Base-by-base conservation (phyloP, 73 alveolate species). In the Paramecium sexaurelia region DNA sequence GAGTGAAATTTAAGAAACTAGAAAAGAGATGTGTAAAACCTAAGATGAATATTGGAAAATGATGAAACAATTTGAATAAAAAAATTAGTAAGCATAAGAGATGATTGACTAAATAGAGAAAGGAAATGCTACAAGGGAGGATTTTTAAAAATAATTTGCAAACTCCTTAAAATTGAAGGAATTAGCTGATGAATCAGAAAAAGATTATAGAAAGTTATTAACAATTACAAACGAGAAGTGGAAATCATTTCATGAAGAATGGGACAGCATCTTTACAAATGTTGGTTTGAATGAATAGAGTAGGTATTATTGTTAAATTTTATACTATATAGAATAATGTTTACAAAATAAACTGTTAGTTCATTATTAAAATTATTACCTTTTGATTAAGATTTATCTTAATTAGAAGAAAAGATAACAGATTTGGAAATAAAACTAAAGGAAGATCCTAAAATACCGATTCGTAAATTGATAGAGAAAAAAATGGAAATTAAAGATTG, bases 21-120 rank as follows among this genome's bases (percentile, higher is more conserved):
- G 90, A 78, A 40, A 39, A 41, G 68, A 22, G 7, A 40, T 78
- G 75, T 41, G 73, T n/a, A 78, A 37, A 24, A 17, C 61, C 22
- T 78, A 78, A 33, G 90, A 78, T 20, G 90, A 78, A 78, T 78
- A 78, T 78, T 78, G 90, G 90, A 78, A 78, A 78, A 20, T 41
- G 41, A 78, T 78, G 90, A 39, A 40, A 22, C 10, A 20, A 78
- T 78, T 39, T 37, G 90, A 78, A 78, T 37, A 41, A 43, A 24
- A 39, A 45, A 37, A n/a, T 0, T 22, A 24, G 10, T 35, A 40
- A 9, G 71, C 73, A 24, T 26, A 78, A 45, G 26, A 37, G 19
- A 41, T 78, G 75, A 40, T 78, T 7, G 90, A 78, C 22, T 19
- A 8, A 11, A 78, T 78, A 24, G 90, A 78, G 75, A 78, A 43